A percentile compares a stretch with the other conserved stretches of the same genome.
Conservation (phyloP, 148 eudicot species). For the Cornus kousa region DNA sequence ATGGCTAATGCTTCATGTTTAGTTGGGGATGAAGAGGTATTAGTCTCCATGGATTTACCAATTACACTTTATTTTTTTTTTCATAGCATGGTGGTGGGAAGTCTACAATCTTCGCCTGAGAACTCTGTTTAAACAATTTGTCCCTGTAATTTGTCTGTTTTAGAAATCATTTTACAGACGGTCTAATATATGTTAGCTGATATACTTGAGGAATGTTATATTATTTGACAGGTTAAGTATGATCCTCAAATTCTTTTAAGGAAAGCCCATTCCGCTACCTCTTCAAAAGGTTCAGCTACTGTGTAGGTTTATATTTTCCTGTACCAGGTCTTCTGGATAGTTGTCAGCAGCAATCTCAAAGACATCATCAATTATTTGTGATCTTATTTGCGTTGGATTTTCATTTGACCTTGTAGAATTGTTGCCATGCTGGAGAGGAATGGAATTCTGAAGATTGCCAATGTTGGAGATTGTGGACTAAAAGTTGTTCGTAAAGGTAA, state of each 20-base stretch:
- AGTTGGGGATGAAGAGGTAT: conserved; percentile 74
- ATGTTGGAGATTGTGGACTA: conserved; percentile 93
- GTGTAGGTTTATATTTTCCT: conserved; percentile 56
- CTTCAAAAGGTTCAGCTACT: conserved; percentile 89
- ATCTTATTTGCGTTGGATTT: conserved; percentile 4
- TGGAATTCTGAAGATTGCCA: conserved; percentile 82
- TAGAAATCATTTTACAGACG: not conserved
- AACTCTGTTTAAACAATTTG: not conserved
- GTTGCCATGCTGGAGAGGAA: conserved; percentile 79
- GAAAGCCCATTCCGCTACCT: conserved; percentile 86
- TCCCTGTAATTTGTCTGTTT: not conserved
- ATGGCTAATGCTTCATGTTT: conserved; percentile 63
- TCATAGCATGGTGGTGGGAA: too few species aligned
- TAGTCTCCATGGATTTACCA: not conserved
- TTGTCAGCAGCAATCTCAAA: not conserved
- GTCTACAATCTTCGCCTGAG: not conserved
- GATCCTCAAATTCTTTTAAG: conserved; percentile 71
- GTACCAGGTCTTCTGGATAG: not conserved
- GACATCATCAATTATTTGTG: not conserved
- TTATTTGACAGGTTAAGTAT: conserved; percentile 56
- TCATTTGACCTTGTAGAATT: conserved; percentile 38
- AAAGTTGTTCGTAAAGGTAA: conserved; percentile 84
- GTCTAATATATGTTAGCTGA: not conserved
- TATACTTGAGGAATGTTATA: not conserved
- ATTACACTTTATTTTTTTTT: too few species aligned